Evolutionary conservation across 2,329 filamentous ascomycete genomes (phyloP), one percentile per base, ranked within the genome.

Genomic region (Furcasterigmium sp.): DNA sequence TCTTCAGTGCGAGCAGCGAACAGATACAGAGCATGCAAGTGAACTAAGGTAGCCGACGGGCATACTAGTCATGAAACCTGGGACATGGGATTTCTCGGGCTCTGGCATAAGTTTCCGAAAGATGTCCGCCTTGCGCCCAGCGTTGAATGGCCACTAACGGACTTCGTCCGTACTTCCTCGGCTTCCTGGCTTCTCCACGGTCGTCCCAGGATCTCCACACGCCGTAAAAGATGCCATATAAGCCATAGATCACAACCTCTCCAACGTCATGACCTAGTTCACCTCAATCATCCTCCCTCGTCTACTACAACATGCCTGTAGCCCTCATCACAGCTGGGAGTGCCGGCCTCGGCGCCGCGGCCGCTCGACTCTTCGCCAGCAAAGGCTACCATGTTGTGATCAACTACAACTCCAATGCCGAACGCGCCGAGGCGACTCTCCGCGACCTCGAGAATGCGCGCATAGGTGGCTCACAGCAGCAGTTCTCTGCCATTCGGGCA

Each of bases 361-460:
- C 85, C 20, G 73, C 72, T 35, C 70, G 72, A 41, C 76, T 76
- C 36, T 84, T 86, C 54, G 82, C 82, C 5, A 63, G 69, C 6
- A 68, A 81, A 55, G 79, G 81, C 34, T 72, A 72, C 52, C 81
- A 84, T 49, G 60, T 87, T n/a, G 76, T 78, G 11, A 75, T 87
- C 56, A 87, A 86, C 59, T 87, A 85, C 58, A 68, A 74, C 55
- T 74, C 72, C 40, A 77, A 70, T 53, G 60, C 68, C 38, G 68
- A 70, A 5, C 67, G 73, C 3, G 84, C 83, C 5, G 65, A 75
- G 37, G 63, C 68, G n/a, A 64, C 84, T 7, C 68, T 73, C 4
- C 54, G 66, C 15, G 70, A 75, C 36, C 63, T 84, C 8, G 55
- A 72, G 43, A 56, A 60, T 68, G 29, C 32, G 14, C 46, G 45